These are phyloP conservation scores for Umbelopsis sp. DNA, from an alignment of 192 early-diverging fungal species.

Conservation along the genomic window DNA sequence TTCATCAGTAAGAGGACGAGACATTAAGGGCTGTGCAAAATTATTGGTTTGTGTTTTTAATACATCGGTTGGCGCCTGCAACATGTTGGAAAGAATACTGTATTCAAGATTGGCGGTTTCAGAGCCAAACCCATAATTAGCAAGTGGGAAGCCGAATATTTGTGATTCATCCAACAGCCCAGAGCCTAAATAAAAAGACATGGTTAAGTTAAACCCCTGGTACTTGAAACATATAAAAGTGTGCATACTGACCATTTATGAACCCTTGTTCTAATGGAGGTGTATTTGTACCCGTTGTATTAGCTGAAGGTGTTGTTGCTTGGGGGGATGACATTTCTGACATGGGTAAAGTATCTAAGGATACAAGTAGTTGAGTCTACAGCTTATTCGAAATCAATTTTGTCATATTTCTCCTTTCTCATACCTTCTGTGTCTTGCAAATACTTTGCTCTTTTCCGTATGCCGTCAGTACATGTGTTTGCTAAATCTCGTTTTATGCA, in stretches of 20 bases:
- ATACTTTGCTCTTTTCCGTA: constrained; percentile 92
- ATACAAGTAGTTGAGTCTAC: background rate
- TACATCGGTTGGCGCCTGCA: constrained; percentile 57
- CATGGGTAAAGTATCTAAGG: background rate
- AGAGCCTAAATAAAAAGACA: background rate
- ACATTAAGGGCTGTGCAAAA: constrained; percentile 12
- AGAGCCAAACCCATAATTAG: constrained; percentile 78
- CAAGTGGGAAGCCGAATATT: constrained; percentile 26
- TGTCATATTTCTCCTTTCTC: constrained; percentile 6
- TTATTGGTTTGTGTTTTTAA: constrained; percentile 15
- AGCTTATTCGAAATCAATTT: too few species aligned
- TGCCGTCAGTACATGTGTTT: constrained; percentile 78
- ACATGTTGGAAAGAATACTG: constrained; percentile 86
- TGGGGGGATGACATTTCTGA: constrained; percentile 7
- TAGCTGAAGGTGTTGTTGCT: constrained; percentile 17
- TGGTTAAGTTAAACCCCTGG: background rate
- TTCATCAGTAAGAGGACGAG: background rate
- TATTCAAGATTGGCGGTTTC: constrained; percentile 89
- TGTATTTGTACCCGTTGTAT: background rate
- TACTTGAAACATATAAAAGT: background rate
- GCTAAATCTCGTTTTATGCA: constrained; percentile 83
- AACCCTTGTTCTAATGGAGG: constrained; percentile 12
- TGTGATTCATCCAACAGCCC: constrained; percentile 29
- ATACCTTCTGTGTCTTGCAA: constrained; percentile 66
- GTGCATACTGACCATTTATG: constrained; percentile 15